A percentile compares a stretch with the other conserved stretches of the same genome.
These are phyloP conservation scores for Solanum appendiculatum DNA, from an alignment of 257 asterid species.

Conservation along the genomic window DNA sequence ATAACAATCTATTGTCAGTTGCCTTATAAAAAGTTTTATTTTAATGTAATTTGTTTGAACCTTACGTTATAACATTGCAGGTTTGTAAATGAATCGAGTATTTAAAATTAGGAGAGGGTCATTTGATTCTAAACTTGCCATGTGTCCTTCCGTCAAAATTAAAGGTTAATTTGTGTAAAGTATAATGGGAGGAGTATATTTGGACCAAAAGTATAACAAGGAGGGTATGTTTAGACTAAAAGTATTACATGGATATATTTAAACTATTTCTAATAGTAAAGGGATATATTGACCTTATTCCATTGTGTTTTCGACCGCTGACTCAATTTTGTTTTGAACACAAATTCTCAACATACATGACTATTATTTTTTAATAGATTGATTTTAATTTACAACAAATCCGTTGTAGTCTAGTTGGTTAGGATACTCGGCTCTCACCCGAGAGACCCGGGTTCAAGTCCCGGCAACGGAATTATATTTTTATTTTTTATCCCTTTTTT, in stretches of 20 bases:
- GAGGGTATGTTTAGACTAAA: background rate
- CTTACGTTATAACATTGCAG: background rate
- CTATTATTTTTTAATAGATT: no score
- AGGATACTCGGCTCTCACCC: constrained; percentile 99
- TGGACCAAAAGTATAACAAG: background rate
- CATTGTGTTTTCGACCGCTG: no score
- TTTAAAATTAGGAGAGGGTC: background rate
- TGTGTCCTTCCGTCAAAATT: background rate
- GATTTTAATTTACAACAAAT: no score
- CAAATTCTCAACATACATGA: background rate
- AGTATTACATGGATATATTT: background rate
- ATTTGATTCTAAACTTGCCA: background rate
- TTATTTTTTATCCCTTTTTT: no score
- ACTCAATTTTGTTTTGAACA: no score
- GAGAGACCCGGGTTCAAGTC: constrained; percentile 93
- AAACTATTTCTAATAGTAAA: no score
- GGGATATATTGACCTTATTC: background rate
- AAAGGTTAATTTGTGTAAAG: background rate
- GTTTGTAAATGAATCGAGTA: background rate
- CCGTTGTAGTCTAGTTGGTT: constrained; percentile 98
- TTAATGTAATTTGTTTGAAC: background rate
- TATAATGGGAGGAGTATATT: background rate
- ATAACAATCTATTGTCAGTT: background rate
- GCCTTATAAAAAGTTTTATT: background rate
- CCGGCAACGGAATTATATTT: constrained; percentile 43